Conservation (phyloP, 495 filamentous ascomycete genomes). For the Astrothelium subdiscretum region DNA sequence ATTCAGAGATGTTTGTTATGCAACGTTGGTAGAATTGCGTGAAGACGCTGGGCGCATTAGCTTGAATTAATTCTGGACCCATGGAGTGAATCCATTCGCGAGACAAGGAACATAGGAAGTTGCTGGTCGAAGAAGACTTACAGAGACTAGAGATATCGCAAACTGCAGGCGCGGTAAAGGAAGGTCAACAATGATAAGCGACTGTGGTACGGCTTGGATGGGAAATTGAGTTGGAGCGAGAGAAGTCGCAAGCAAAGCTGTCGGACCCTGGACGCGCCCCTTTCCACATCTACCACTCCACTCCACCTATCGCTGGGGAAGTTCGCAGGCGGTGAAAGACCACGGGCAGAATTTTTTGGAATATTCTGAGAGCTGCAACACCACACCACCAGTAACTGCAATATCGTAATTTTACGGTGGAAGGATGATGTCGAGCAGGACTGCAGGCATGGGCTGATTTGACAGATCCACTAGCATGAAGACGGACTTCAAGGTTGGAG, state of each 20-base stretch:
- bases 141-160: neutral
- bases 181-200: neutral
- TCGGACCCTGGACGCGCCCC: neutral
- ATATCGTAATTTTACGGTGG: neutral
- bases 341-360: neutral
- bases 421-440: neutral
- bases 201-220: neutral
- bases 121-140: neutral
- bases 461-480: constrained; percentile 60
- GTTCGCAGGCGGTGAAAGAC: neutral
- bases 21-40: neutral
- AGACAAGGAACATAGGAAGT: neutral
- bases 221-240: neutral
- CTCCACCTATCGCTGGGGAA: neutral
- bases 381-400: neutral
- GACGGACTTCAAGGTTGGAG: constrained; percentile 77
- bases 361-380: neutral
- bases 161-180: neutral
- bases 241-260: neutral
- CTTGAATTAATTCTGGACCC: neutral
- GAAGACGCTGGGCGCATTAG: constrained; percentile 1
- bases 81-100: neutral
- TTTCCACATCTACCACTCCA: neutral
- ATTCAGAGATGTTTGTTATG: constrained; percentile 13
- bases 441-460: neutral